Base-by-base conservation (phyloP, 2,329 filamentous ascomycete species). In the Paecilomyces sp. region DNA sequence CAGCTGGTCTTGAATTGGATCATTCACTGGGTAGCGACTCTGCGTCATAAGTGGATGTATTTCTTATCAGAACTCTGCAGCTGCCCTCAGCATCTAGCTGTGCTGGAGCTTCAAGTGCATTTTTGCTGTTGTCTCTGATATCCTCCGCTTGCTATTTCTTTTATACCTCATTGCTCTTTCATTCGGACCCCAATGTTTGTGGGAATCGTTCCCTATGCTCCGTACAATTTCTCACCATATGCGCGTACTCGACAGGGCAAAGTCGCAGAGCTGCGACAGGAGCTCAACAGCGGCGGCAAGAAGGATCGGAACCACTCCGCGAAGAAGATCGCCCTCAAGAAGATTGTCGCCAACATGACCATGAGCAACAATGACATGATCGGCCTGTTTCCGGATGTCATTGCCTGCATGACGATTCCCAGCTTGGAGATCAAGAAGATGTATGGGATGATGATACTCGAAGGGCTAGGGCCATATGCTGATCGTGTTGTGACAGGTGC, bases 331-430 rank as follows among this genome's bases (percentile, higher is more conserved):
- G 92, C 94, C 11, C 83, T 99, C 64, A 99, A 99, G 84, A 97
- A 97, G 83, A 97, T 99, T 67, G 94, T 99, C 68, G 94, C 94
- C 74, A 99, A 99, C 75, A 99, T 99, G 94, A 99, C 94, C 65
- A 99, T 99, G 94, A 97, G 93, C 85, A 99, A 99, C 79, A 99
- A 97, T 72, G 94, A 99, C 76, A 99, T 99, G 94, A 89, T 97
- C 58, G 92, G 91, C 47, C 81, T 99, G 57, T 99, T 99, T 68
- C 92, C 93, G 18, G 94, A 99, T 73, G 89, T 99, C 61, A 90
- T 99, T 67, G 87, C 83, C 63, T 97, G 93, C 81, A 99, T 99
- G 94, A 87, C 90, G 68, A 90, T 99, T 63, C 89, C 88, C 57
- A 96, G 90, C 69, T 80, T 99, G 74, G 94, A 99, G 78, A 97